Base-by-base conservation (phyloP, 176 grass and related monocot genomes). In the Triticum turgidum region DNA sequence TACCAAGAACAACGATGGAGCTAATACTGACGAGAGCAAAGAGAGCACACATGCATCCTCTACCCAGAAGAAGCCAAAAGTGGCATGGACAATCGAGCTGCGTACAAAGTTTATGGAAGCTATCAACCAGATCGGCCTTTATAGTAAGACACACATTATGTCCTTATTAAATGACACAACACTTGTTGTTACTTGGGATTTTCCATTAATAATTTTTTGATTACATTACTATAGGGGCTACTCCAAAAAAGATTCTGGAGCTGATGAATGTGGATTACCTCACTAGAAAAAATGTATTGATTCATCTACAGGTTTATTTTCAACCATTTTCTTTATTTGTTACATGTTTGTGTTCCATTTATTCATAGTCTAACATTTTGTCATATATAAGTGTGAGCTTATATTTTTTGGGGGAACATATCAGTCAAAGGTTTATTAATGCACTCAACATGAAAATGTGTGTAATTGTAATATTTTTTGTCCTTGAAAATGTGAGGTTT, bases 261-360 rank as follows among this genome's bases (percentile, higher is more conserved):
- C 68, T 85, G 65, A 98, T 98, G 95, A 89, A 87, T 58, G 83
- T 92, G 2, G 63, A 89, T 3, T 41, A 88, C 17, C 71, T 98
- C 17, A 95, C 63, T 4, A 90, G 93, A 88, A 87, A 93, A 42
- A 81, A 87, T 69, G 69, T 95, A 9, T 89, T 89, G 13, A 98
- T 86, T 39, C 95, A 98, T 85, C 67, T 98, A 0, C 95, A 98
- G 84, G 95, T 92, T 75, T 85, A 63, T 18, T 82, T 81, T 65
- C 49, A 32, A 59, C 47, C 47, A 44, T 87, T 47, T 14, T 5
- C n/a, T 85, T n/a, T 35, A 33, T 35, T 38, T 3, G 2, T 45
- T 11, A 45, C 33, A 67, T 24, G n/a, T 73, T 54, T 65, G 2
- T 44, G 7, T 66, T 83, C 13, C 6, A 4, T 52, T 83, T 5